Evolutionary conservation across 805 yeast species (phyloP).

Genomic region (Wickerhamiella azyma): DNA sequence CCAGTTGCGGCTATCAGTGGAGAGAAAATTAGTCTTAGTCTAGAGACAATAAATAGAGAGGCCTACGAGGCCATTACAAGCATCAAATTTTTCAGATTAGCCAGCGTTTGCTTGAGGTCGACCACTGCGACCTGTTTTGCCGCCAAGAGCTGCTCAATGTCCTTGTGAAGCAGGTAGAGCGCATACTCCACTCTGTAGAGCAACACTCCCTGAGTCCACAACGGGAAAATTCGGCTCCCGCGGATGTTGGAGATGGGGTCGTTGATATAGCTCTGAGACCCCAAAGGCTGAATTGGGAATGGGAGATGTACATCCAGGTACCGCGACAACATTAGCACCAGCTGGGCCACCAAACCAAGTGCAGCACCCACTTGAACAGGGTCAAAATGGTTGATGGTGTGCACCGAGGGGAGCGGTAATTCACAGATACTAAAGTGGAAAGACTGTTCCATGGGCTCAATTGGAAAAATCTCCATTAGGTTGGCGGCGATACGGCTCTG

Average conservation of each 20-base stretch:
- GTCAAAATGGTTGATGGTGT: conserved; percentile 20
- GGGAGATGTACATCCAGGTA: conserved; percentile 35
- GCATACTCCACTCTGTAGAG: conserved; percentile 39
- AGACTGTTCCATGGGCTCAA: conserved; percentile 18
- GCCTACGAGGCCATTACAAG: conserved; percentile 19
- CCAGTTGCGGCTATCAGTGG: conserved; percentile 89
- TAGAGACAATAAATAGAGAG: neutral
- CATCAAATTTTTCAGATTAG: conserved; percentile 26
- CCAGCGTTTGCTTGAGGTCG: conserved; percentile 26
- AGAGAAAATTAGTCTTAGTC: conserved; percentile 71
- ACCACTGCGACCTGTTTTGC: conserved; percentile 23
- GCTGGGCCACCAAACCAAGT: conserved; percentile 35
- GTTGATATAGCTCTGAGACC: conserved; percentile 35
- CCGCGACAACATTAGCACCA: conserved; percentile 29
- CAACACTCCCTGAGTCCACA: conserved; percentile 35
- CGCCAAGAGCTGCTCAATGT: conserved; percentile 34
- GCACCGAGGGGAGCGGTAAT: conserved; percentile 23
- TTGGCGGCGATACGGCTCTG: conserved; percentile 22
- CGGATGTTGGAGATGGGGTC: conserved; percentile 35
- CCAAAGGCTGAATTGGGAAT: conserved; percentile 36
- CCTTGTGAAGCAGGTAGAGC: conserved; percentile 32
- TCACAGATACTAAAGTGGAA: conserved; percentile 27
- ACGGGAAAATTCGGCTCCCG: conserved; percentile 32
- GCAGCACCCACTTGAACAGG: conserved; percentile 35
- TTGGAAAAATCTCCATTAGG: conserved; percentile 23